Conservation (phyloP, 2,329 filamentous ascomycete species). For the Aspergillus intermedius region DNA sequence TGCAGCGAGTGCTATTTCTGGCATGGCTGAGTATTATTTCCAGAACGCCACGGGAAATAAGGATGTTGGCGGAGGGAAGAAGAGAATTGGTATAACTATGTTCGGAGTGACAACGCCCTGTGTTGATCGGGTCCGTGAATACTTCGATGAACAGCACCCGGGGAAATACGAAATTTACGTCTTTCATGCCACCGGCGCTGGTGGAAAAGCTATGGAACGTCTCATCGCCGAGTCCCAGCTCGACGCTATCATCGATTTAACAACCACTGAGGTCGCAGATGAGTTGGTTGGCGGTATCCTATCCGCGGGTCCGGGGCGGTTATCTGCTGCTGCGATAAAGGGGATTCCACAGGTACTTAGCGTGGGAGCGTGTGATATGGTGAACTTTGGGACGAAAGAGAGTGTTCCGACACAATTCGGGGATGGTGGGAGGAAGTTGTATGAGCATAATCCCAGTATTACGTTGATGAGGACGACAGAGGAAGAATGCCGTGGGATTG, state of each 20-base stretch:
- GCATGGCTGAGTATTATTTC: slow-evolving; percentile 48
- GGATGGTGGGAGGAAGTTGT: slow-evolving; percentile 35
- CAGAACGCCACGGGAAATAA: background rate
- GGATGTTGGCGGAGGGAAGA: slow-evolving; percentile 23
- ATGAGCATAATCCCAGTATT: slow-evolving; percentile 60
- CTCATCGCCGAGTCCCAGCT: slow-evolving; percentile 53
- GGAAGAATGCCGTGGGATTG: slow-evolving; percentile 54
- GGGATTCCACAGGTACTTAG: slow-evolving; percentile 55
- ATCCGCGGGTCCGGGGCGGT: slow-evolving; percentile 50
- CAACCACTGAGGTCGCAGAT: slow-evolving; percentile 64
- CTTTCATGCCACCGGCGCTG: slow-evolving; percentile 65
- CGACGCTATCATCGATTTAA: slow-evolving; percentile 63
- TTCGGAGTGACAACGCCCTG: slow-evolving; percentile 67
- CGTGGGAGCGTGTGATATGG: slow-evolving; percentile 54
- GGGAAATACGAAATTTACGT: slow-evolving; percentile 54
- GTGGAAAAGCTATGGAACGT: slow-evolving; percentile 63
- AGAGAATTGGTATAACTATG: slow-evolving; percentile 61
- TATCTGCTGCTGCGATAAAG: slow-evolving; percentile 51
- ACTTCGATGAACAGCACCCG: slow-evolving; percentile 37
- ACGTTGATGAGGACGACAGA: slow-evolving; percentile 59
- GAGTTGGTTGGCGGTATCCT: slow-evolving; percentile 58
- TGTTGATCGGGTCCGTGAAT: slow-evolving; percentile 49
- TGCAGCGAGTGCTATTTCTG: slow-evolving; percentile 55
- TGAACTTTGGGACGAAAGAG: slow-evolving; percentile 55
- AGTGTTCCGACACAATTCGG: slow-evolving; percentile 53